These are phyloP conservation scores for Botrytis fragariae DNA, from an alignment of 2,329 filamentous ascomycete genomes.

Conservation along the genomic window DNA sequence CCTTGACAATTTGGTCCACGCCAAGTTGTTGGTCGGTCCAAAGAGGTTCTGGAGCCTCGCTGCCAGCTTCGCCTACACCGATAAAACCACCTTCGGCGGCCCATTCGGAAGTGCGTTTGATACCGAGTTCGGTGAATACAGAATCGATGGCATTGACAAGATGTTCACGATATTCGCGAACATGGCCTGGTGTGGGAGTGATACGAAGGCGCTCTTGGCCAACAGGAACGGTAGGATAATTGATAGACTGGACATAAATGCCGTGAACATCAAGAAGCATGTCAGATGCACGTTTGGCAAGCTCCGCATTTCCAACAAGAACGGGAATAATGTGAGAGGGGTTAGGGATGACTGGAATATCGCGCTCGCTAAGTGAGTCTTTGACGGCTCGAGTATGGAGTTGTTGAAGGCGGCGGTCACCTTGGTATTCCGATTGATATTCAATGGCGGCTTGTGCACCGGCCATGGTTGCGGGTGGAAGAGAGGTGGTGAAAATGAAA, in stretches of 20 bases:
- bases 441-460: slow-evolving; percentile 89
- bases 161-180: slow-evolving; percentile 78
- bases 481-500: slow-evolving; percentile 97
- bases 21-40: slow-evolving; percentile 91
- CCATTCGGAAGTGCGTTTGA: slow-evolving; percentile 94
- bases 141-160: slow-evolving; percentile 79
- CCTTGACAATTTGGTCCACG: slow-evolving; percentile 62
- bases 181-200: slow-evolving; percentile 92
- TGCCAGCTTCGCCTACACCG: slow-evolving; percentile 75
- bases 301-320: slow-evolving; percentile 88
- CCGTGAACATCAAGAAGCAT: slow-evolving; percentile 84
- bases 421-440: slow-evolving; percentile 82
- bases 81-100: slow-evolving; percentile 88
- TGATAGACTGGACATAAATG: slow-evolving; percentile 98
- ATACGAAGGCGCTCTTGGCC: slow-evolving; percentile 97
- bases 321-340: slow-evolving; percentile 95
- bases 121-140: slow-evolving; percentile 84
- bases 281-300: slow-evolving; percentile 89
- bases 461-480: slow-evolving; percentile 95
- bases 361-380: slow-evolving; percentile 69
- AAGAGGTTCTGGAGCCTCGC: slow-evolving; percentile 63
- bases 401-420: slow-evolving; percentile 89
- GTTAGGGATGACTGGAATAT: slow-evolving; percentile 97
- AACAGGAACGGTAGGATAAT: slow-evolving; percentile 96
- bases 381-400: slow-evolving; percentile 95